Evolutionary conservation across 768 basidiomycete species (phyloP), one percentile per base, ranked within the genome.

Genomic region (Lactarius hengduanensis): DNA sequence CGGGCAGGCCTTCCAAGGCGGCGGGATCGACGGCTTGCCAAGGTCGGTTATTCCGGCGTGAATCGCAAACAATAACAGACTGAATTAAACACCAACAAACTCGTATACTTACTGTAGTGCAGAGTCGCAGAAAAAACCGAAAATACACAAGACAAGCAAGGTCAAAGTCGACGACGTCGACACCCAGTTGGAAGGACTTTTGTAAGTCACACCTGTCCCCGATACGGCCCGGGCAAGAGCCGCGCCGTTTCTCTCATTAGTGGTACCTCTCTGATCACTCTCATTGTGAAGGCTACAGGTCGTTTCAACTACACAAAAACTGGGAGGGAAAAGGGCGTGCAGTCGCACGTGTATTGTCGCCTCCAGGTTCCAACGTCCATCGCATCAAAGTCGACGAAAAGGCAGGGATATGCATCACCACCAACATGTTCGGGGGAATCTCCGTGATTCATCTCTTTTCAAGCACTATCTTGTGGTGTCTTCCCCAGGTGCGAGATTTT

Each of bases 361-460:
- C 73, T 8, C 70, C 78, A 7, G 78, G 80, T 28, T 68, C 70
- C 32, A 71, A 73, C 4, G 85, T 91, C 0, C 90, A 92, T 75
- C 84, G 90, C 7, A 85, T 92, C 77, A 93, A 93, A 76, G 82
- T 89, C 26, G 92, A 94, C 63, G 84, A 89, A 71, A 75, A 79
- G 38, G 79, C 78, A 8, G 83, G 85, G 4, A 79, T 88, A 28
- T 77, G 88, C 58, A 83, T 92, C 50, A 81, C 82, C 2, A 91
- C 90, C 0, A 78, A 79, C 54, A 73, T 74, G 4, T 63, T 68
- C 10, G 89, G 89, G 0, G 89, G 89, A 0, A 70, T 93, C 8
- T 68, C 71, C 1, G 90, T 92, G 0, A 79, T 79, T 8, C 86
- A 88, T 71, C 72, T 90, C 28, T 74, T 81, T 7, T 78, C 74